Base-by-base conservation (phyloP, 2,329 filamentous ascomycete species). In the Trichoderma brevicompactum region DNA sequence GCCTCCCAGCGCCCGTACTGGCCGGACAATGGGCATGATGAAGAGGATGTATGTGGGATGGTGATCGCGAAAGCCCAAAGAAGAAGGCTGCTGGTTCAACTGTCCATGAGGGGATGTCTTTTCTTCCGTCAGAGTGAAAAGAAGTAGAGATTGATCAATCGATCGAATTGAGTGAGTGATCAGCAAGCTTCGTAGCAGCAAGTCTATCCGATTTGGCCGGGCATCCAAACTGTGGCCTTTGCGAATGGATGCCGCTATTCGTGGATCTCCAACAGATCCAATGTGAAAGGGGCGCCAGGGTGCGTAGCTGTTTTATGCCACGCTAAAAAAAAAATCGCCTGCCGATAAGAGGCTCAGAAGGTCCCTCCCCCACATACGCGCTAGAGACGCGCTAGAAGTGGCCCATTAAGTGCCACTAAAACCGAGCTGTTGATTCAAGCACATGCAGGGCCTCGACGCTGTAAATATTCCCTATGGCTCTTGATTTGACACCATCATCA, bases 11-110 rank as follows among this genome's bases (percentile, higher is more conserved):
- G 91, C 87, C 79, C 94, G 89, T 75, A 97, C 89, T 65, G 92
- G 92, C 81, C 89, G 89, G 74, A 92, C 92, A 75, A 97, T 83
- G 73, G 90, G 92, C 93, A 97, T 97, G 70, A 72, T 85, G 65
- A 41, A 36, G 23, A 32, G 36, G 49, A 54, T 34, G 32, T 13
- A 28, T 36, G 40, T 34, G 28, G 32, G 52, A 48, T 50, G 34
- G 23, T 46, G 56, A 43, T 65, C n/a, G 52, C 46, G 44, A 41
- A 40, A 58, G 59, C 55, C 59, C 60, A 38, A 55, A 10, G 19
- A 19, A 12, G 10, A 19, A 49, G 50, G 52, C 49, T 55, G 59
- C 50, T 19, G 44, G 17, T 28, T 63, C 19, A 63, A 46, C n/a
- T 58, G 38, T 55, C 59, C 65, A 65, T 65, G 56, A 17, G 53